Evolutionary conservation across 2,329 filamentous ascomycete genomes (phyloP), one percentile per base, ranked within the genome.

Genomic region (Trichoderma koningiopsis): DNA sequence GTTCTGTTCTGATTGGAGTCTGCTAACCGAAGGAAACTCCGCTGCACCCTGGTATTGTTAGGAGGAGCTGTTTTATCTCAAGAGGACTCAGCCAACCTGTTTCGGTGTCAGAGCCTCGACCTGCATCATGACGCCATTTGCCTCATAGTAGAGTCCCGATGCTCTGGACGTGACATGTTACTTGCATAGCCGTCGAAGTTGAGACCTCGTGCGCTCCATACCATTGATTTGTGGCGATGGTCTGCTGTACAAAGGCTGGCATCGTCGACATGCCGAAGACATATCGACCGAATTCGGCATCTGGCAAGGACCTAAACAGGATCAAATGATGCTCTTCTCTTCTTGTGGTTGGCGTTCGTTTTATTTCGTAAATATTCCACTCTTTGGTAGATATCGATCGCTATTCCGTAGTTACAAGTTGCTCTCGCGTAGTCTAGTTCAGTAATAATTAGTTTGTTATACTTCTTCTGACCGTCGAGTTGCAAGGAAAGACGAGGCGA

Each of bases 51-150:
- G 22, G 60, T 13, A 43, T 64, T 52, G 61, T 16, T n/a, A 31
- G 49, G 3, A 49, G 11, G 49, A 52, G 24, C 7, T n/a, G 22
- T 16, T 33, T 16, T 40, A 16, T 6, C 37, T 55, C 27, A 13
- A 31, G 27, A 56, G 16, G n/a, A 56, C 13, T 55, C 49, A 53
- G 40, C 59, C 10, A 53, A 35, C 10, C n/a, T 19, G 56, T n/a
- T n/a, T 47, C 62, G 35, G 49, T 13, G 22, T 37, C 27, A 60
- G 56, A 43, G 59, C 58, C 13, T 69, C 43, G 29, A 16, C 47
- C 53, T 69, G 68, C 68, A 65, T 58, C 60, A 55, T 69, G 68
- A 69, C 68, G 68, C 68, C 68, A 69, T 65, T 14, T 53, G 33
- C 27, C 29, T 22, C 43, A 19, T 29, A n/a, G 29, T 10, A 37